Conservation (phyloP, 768 basidiomycete species). For the Austroboletus eburneus region DNA sequence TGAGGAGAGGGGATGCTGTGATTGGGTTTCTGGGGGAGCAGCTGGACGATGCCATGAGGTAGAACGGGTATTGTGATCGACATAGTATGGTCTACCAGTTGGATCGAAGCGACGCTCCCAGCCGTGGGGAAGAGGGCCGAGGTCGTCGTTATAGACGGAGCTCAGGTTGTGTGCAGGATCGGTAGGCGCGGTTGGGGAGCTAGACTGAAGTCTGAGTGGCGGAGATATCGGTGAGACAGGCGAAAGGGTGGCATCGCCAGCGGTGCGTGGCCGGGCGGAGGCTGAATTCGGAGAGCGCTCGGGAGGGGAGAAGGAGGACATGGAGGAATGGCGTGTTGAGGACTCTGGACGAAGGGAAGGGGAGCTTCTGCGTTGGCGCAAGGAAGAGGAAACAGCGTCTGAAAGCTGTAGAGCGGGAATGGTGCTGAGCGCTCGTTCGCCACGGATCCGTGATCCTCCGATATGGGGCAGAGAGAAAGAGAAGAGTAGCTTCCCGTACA, state of each 20-base stretch:
- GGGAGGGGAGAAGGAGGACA: constrained; percentile 15
- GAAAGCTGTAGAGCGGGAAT: constrained; percentile 15
- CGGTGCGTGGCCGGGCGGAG: constrained; percentile 12
- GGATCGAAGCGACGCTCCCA: constrained; percentile 82
- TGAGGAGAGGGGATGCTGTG: constrained; percentile 11
- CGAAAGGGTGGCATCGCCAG: constrained; percentile 13
- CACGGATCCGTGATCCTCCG: constrained; percentile 18
- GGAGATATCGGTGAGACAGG: constrained; percentile 9
- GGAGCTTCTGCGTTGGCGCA: constrained; percentile 20
- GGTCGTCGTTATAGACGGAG: constrained; percentile 48
- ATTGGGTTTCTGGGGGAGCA: constrained; percentile 20
- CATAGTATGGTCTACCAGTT: constrained; percentile 69
- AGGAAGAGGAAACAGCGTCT: constrained; percentile 8
- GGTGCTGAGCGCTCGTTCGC: constrained; percentile 14
- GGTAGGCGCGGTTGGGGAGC: constrained; percentile 6
- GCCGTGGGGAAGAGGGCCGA: constrained; percentile 63
- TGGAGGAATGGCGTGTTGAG: constrained; percentile 18
- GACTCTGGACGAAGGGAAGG: constrained; percentile 20
- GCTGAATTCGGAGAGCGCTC: constrained; percentile 9
- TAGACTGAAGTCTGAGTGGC: constrained; percentile 13
- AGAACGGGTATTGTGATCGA: constrained; percentile 78
- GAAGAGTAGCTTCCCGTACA: constrained; percentile 80
- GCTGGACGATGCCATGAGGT: constrained; percentile 73
- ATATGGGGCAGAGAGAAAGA: constrained; percentile 44
- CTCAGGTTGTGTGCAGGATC: constrained; percentile 4